Evolutionary conservation across 768 basidiomycete genomes (phyloP).

Genomic region (Termitomyces sp.): DNA sequence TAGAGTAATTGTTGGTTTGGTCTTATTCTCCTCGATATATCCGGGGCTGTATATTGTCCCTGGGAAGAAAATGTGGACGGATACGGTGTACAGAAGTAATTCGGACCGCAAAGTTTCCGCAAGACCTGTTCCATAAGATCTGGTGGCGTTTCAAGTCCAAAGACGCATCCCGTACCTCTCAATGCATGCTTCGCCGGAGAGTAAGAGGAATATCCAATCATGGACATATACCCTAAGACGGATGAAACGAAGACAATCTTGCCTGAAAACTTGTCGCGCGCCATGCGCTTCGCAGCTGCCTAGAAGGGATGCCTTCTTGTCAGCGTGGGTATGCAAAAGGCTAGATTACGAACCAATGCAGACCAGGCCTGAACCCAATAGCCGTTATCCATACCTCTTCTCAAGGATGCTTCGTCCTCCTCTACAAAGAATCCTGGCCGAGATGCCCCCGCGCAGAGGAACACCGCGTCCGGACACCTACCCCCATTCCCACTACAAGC

Average conservation of each 20-base stretch:
- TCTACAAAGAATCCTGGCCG: slow-evolving; percentile 76
- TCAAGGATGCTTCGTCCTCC: slow-evolving; percentile 52
- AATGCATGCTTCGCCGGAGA: slow-evolving; percentile 84
- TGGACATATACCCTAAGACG: slow-evolving; percentile 69
- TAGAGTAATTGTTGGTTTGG: slow-evolving; percentile 70
- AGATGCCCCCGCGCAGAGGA: slow-evolving; percentile 73
- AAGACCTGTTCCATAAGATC: slow-evolving; percentile 44
- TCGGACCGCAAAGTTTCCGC: slow-evolving; percentile 86
- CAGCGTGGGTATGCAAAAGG: slow-evolving; percentile 16
- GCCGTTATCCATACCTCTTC: slow-evolving; percentile 35
- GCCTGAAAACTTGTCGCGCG: slow-evolving; percentile 45
- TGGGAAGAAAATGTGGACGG: slow-evolving; percentile 81
- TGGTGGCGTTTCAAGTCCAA: not conserved
- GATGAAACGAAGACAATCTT: slow-evolving; percentile 80
- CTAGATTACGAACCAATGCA: slow-evolving; percentile 45
- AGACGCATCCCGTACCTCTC: slow-evolving; percentile 46
- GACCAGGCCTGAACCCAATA: slow-evolving; percentile 55
- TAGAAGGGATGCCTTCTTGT: slow-evolving; percentile 28
- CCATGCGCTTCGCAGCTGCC: slow-evolving; percentile 68
- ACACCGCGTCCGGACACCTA: slow-evolving; percentile 66
- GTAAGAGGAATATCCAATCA: slow-evolving; percentile 78
- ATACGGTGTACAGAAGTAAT: slow-evolving; percentile 70
- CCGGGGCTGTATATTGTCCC: slow-evolving; percentile 78
- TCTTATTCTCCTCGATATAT: slow-evolving; percentile 67
- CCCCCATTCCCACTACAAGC: slow-evolving; percentile 53